phyloP scores from a whole-genome alignment of 345 rosid genomes.

The Citrus hindsii region DNA sequence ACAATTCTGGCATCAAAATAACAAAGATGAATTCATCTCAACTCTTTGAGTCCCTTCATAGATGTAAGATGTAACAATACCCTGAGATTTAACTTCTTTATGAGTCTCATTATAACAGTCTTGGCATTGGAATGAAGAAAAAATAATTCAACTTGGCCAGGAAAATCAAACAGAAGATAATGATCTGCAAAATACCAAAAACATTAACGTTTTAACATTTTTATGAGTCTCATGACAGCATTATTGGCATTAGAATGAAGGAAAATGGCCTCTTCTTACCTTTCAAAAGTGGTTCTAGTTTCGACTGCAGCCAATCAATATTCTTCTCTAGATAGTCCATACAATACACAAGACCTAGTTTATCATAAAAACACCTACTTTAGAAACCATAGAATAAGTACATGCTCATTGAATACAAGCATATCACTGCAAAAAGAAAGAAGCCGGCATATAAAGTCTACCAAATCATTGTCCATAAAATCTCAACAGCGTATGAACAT shows the following conservation, averaged over 20 bases:
- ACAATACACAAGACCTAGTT: slow-evolving; percentile 50
- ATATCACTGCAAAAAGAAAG: not conserved
- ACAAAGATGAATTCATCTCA: slow-evolving; percentile 1
- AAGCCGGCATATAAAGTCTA: not conserved
- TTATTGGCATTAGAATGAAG: not conserved
- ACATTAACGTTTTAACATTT: slow-evolving; percentile 1
- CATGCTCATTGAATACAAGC: not conserved
- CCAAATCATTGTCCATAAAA: not conserved
- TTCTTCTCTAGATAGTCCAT: too few relatives aligned
- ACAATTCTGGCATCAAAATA: slow-evolving; percentile 9
- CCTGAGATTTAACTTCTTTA: slow-evolving; percentile 75
- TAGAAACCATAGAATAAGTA: not conserved
- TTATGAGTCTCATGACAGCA: not conserved
- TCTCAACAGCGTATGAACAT: too few relatives aligned
- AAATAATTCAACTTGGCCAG: slow-evolving; percentile 93
- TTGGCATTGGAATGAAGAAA: slow-evolving; percentile 77
- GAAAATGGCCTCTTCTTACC: slow-evolving; percentile 28
- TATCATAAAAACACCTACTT: not conserved
- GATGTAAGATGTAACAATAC: slow-evolving; percentile 40
- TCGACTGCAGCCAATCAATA: too few relatives aligned
- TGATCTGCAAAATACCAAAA: slow-evolving; percentile 60
- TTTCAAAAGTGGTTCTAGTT: slow-evolving; percentile 51
- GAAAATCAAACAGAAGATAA: slow-evolving; percentile 93
- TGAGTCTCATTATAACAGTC: slow-evolving; percentile 60
- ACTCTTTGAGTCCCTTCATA: not conserved